These are phyloP conservation scores for Mesotaenium endlicherianum DNA, from an alignment of 139 green algal species.

Conservation along the genomic window DNA sequence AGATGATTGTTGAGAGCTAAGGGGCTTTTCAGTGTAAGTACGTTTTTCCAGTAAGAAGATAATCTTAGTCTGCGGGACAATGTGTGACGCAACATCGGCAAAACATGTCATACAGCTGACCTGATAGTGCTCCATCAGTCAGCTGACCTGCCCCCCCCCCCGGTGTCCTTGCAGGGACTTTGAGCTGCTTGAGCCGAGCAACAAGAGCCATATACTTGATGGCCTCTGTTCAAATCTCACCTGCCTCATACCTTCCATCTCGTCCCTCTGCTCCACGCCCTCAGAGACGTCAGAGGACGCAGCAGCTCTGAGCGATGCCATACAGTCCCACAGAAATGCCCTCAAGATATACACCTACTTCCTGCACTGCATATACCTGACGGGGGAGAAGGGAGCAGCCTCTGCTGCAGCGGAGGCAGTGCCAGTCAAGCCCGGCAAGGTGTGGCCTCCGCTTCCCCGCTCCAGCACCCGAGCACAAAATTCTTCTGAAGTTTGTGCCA, in stretches of 20 bases:
- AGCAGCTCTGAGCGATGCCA: slow-evolving; percentile 10
- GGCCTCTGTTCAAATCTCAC: slow-evolving; percentile 57
- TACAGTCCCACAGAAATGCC: slow-evolving; percentile 58
- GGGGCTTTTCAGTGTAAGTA: too few relatives aligned
- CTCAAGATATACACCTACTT: slow-evolving; percentile 75
- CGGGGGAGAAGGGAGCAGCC: not conserved
- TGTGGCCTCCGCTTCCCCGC: too few relatives aligned
- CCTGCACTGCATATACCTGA: slow-evolving; percentile 57
- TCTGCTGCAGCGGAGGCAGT: not conserved
- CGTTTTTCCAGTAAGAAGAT: not conserved
- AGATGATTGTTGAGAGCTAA: too few relatives aligned
- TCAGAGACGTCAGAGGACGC: slow-evolving; percentile 10
- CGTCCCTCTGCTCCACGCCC: slow-evolving; percentile 51
- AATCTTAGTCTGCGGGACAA: not conserved
- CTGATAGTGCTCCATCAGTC: not conserved
- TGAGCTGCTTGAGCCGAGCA: not conserved
- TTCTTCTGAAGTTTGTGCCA: too few relatives aligned
- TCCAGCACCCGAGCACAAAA: too few relatives aligned
- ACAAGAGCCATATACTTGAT: slow-evolving; percentile 47
- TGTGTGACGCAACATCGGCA: too few relatives aligned
- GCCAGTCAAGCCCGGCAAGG: too few relatives aligned
- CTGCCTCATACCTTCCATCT: slow-evolving; percentile 62
- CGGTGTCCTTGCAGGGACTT: slow-evolving; percentile 20
- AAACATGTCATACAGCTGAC: not conserved
- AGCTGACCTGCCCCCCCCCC: not conserved